Evolutionary conservation across 768 basidiomycete genomes (phyloP).

Genomic region (Hygrophoropsis aurantiaca): DNA sequence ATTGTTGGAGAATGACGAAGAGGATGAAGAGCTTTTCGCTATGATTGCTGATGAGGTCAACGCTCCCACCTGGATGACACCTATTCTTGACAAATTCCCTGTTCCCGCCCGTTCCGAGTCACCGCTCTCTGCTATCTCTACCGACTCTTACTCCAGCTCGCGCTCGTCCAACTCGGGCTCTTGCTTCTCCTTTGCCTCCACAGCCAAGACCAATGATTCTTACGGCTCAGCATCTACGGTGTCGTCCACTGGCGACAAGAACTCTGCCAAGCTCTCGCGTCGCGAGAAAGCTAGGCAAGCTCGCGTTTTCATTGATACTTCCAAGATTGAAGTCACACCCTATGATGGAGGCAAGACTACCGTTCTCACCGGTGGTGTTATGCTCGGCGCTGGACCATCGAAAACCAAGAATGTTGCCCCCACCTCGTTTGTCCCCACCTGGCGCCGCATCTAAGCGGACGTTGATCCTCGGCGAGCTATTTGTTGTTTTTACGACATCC

Average conservation of each 20-base stretch:
- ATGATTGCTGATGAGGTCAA: constrained; percentile 73
- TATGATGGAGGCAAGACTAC: constrained; percentile 90
- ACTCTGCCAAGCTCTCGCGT: constrained; percentile 52
- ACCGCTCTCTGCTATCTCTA: constrained; percentile 56
- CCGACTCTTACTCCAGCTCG: constrained; percentile 51
- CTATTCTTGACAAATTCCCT: constrained; percentile 61
- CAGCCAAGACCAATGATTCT: constrained; percentile 55
- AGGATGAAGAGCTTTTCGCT: constrained; percentile 71
- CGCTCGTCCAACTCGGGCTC: constrained; percentile 74
- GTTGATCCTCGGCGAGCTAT: neutral
- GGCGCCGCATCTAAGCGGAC: constrained; percentile 54
- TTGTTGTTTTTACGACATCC: constrained; percentile 3
- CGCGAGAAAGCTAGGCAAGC: constrained; percentile 69
- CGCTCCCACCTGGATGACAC: constrained; percentile 69
- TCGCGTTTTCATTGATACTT: constrained; percentile 70
- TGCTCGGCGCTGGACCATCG: constrained; percentile 62
- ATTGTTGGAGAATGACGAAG: constrained; percentile 65
- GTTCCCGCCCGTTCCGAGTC: constrained; percentile 51
- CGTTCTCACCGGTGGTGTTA: constrained; percentile 83
- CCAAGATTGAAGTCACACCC: constrained; percentile 78
- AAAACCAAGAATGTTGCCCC: constrained; percentile 30
- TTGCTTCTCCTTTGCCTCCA: constrained; percentile 64
- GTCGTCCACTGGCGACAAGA: constrained; percentile 35
- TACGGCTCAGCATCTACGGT: constrained; percentile 43
- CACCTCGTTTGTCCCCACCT: constrained; percentile 36